Evolutionary conservation across 2,329 filamentous ascomycete species (phyloP).

Genomic region (Fusarium beomiforme): DNA sequence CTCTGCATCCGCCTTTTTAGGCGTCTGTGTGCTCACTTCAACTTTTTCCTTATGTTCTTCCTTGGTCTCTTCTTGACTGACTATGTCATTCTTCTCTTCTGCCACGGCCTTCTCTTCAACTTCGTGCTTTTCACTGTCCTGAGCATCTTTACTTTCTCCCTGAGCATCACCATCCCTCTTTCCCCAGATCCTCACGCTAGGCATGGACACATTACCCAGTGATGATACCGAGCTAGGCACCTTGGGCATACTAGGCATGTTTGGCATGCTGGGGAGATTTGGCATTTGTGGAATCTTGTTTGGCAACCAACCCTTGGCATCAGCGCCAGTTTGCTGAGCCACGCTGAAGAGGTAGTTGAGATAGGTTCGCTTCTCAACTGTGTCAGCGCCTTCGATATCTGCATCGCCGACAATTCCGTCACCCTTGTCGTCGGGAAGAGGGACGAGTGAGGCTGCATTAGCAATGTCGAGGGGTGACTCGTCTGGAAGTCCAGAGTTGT

Average conservation of each 20-base stretch:
- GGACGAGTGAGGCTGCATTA: conserved; percentile 61
- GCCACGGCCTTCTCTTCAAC: not conserved
- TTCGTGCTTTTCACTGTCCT: not conserved
- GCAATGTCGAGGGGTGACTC: conserved; percentile 62
- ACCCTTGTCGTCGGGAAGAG: conserved; percentile 55
- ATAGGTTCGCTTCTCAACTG: conserved; percentile 54
- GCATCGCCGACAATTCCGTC: conserved; percentile 45
- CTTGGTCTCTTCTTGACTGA: rapidly evolving
- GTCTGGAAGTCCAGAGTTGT: conserved; percentile 41
- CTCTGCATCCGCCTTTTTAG: not conserved
- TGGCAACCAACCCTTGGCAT: conserved; percentile 57
- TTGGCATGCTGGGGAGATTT: conserved; percentile 45
- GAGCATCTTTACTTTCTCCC: not conserved
- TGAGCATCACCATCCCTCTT: conserved; percentile 32
- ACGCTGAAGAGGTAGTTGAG: conserved; percentile 60
- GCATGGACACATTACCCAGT: conserved; percentile 45
- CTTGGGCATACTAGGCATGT: conserved; percentile 46
- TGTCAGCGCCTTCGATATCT: conserved; percentile 48
- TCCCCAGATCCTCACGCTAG: conserved; percentile 45
- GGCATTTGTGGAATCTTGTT: conserved; percentile 53
- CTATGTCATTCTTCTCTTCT: not conserved
- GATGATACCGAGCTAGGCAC: conserved; percentile 45
- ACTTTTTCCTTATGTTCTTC: not conserved
- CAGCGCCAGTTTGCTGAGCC: conserved; percentile 59
- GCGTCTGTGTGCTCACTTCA: not conserved